phyloP scores from a whole-genome alignment of 352 stramenopile species.

The Phytopythium helicoides region DNA sequence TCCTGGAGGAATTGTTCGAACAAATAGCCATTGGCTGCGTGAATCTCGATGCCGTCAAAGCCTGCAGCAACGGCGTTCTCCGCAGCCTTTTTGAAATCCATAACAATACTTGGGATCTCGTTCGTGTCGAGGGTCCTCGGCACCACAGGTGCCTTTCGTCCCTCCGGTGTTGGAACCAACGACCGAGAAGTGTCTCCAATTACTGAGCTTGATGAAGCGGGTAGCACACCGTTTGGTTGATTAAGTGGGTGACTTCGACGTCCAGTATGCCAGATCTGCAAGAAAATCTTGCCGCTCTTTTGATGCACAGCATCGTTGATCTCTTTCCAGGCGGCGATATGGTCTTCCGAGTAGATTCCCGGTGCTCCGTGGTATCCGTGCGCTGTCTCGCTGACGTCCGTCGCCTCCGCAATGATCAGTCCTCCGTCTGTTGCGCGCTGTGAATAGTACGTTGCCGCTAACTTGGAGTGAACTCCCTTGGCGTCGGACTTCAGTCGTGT shows the following conservation, averaged over 20 bases:
- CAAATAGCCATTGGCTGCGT: slow-evolving; percentile 89
- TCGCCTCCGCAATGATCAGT: slow-evolving; percentile 41
- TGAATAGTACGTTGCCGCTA: no score
- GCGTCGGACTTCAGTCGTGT: no score
- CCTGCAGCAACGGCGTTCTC: slow-evolving; percentile 65
- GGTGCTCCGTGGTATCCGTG: slow-evolving; percentile 13
- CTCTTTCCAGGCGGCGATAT: slow-evolving; percentile 33
- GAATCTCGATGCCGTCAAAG: slow-evolving; percentile 63
- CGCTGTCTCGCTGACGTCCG: slow-evolving; percentile 17
- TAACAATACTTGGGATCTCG: slow-evolving; percentile 65
- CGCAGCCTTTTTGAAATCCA: slow-evolving; percentile 68
- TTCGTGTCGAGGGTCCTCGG: slow-evolving; percentile 62
- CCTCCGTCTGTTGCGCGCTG: no score
- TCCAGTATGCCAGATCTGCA: slow-evolving; percentile 76
- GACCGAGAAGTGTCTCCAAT: slow-evolving; percentile 12
- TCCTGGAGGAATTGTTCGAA: slow-evolving; percentile 87
- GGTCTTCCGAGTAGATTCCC: slow-evolving; percentile 31
- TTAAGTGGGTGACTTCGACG: slow-evolving; percentile 39
- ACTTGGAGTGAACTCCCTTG: no score
- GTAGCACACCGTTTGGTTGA: slow-evolving; percentile 31
- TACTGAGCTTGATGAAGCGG: slow-evolving; percentile 28
- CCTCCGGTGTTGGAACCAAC: slow-evolving; percentile 26
- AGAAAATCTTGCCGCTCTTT: slow-evolving; percentile 54
- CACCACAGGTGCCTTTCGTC: slow-evolving; percentile 29
- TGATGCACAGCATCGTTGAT: slow-evolving; percentile 52